Evolutionary conservation across 306 rosid genomes (phyloP).

Genomic region (Prunus fruticosa): DNA sequence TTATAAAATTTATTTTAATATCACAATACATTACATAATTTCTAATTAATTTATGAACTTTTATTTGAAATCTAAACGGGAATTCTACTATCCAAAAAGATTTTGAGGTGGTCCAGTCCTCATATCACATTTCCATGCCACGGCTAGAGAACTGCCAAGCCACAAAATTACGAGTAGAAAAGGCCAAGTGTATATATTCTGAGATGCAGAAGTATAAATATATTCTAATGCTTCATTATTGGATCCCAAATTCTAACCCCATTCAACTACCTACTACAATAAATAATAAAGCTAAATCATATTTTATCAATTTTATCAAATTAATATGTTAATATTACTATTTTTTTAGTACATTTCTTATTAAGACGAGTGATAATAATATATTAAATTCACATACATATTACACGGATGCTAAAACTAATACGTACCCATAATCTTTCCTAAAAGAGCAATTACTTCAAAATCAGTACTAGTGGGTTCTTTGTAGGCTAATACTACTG

Average conservation of each 20-base stretch:
- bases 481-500: background rate
- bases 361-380: accelerated
- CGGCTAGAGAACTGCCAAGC: background rate
- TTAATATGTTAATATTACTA: background rate
- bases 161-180: background rate
- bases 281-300: too few species aligned
- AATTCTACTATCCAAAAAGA: too few species aligned
- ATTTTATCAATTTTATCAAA: background rate
- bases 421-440: too few species aligned
- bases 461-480: too few species aligned
- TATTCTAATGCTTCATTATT: too few species aligned
- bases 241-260: background rate
- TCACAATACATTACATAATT: too few species aligned
- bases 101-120: background rate
- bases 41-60: too few species aligned
- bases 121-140: background rate
- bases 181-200: background rate
- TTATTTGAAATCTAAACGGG: too few species aligned
- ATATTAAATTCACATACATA: too few species aligned
- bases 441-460: accelerated
- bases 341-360: accelerated
- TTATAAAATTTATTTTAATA: too few species aligned
- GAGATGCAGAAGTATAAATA: background rate
- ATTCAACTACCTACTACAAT: background rate
- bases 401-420: accelerated